Percentiles rank a stretch among this genome's conserved stretches.
phyloP scores from a whole-genome alignment of 1,284 basidiomycete species.

The Porogramme epimiltina region DNA sequence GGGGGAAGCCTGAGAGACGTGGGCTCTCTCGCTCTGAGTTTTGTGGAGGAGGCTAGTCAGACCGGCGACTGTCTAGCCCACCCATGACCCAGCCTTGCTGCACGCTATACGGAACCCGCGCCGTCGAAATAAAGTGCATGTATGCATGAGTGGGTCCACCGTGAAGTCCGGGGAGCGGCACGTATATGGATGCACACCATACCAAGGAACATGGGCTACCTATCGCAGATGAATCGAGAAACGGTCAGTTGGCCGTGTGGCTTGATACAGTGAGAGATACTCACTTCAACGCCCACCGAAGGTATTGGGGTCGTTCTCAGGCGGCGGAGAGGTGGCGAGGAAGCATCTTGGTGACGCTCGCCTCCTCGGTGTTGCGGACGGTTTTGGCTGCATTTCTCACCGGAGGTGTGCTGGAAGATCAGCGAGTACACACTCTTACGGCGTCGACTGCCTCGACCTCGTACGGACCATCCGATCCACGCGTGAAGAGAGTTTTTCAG shows the following conservation, averaged over 20 bases:
- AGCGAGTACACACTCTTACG: no score
- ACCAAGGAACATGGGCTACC: constrained; percentile 1
- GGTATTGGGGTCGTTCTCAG: constrained; percentile 3
- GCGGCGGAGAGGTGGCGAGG: constrained; percentile 1
- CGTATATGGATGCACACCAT: neutral
- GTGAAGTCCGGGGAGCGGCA: neutral
- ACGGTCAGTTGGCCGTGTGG: neutral
- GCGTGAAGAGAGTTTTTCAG: no score
- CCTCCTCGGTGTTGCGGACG: neutral
- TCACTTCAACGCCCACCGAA: constrained; percentile 6
- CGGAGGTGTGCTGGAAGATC: neutral
- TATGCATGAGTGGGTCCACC: constrained; percentile 19
- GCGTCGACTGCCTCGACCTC: no score
- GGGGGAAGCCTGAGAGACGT: neutral
- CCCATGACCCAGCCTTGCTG: no score
- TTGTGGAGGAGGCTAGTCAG: no score
- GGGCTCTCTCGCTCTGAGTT: constrained; percentile 1
- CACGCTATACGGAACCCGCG: neutral
- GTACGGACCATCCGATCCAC: no score
- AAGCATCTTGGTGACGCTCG: neutral
- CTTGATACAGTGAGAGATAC: constrained; percentile 3
- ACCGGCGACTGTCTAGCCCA: no score
- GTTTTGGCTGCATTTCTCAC: neutral
- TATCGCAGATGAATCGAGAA: constrained; percentile 8
- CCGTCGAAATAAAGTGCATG: constrained; percentile 2